These are phyloP conservation scores for Polygonum aviculare DNA, from an alignment of 148 eudicot genomes.

Conservation along the genomic window DNA sequence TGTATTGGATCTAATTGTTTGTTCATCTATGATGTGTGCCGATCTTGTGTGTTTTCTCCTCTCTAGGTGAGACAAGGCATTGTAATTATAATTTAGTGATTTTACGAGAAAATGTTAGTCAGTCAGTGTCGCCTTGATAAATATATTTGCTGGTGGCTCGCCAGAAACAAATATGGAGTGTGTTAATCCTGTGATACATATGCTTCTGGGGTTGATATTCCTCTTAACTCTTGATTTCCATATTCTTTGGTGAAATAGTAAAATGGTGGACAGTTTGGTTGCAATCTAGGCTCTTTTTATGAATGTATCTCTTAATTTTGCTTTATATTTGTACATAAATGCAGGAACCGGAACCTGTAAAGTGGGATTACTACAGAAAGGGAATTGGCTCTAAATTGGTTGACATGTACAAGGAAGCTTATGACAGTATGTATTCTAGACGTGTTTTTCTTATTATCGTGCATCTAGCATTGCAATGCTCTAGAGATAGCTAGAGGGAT, in stretches of 20 bases:
- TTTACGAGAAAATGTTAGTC: neutral
- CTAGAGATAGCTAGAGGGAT: neutral
- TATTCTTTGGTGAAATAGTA: neutral
- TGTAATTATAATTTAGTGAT: neutral
- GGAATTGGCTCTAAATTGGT: slow-evolving; percentile 83
- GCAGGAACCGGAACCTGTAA: slow-evolving; percentile 95
- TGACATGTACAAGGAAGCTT: slow-evolving; percentile 95
- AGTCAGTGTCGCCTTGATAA: neutral
- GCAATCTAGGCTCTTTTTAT: neutral
- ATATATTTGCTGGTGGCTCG: neutral
- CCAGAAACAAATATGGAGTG: neutral
- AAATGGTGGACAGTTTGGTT: neutral
- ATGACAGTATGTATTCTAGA: slow-evolving; percentile 48
- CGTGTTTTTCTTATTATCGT: neutral
- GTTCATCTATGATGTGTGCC: neutral
- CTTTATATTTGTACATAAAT: neutral
- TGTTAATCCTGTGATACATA: neutral
- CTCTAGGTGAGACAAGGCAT: neutral
- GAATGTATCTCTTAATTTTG: no score
- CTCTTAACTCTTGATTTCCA: neutral
- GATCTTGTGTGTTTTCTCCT: neutral
- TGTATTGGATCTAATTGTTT: neutral
- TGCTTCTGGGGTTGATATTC: neutral
- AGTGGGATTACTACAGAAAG: slow-evolving; percentile 96
- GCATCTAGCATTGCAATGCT: neutral